Evolutionary conservation across 129 eudicot species (phyloP).

Genomic region (Centella asiatica): DNA sequence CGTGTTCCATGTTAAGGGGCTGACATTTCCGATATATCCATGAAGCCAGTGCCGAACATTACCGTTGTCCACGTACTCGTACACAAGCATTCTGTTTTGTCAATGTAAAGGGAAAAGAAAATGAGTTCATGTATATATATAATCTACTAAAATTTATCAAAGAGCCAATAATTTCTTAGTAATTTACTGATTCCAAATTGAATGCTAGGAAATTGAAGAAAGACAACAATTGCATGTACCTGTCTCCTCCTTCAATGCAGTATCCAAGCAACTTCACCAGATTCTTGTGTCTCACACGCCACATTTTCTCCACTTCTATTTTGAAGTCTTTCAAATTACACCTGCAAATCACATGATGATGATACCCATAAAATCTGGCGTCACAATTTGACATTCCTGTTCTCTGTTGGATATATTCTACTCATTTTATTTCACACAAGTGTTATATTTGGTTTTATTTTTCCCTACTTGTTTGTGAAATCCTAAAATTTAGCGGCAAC

Average conservation of each 20-base stretch:
- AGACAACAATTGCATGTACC: constrained; percentile 17
- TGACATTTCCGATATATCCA: constrained; percentile 13
- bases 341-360: constrained; percentile 14
- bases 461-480: too few species aligned
- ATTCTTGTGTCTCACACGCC: constrained; percentile 42
- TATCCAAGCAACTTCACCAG: constrained; percentile 49
- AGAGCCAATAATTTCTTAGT: neutral
- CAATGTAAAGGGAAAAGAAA: neutral
- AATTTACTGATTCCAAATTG: too few species aligned
- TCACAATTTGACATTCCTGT: neutral
- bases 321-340: constrained; percentile 21
- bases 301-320: constrained; percentile 34
- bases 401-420: too few species aligned
- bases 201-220: neutral
- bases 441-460: too few species aligned
- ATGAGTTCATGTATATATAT: neutral
- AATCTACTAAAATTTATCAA: neutral
- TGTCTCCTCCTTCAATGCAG: constrained; percentile 31
- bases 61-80: constrained; percentile 51
- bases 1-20: constrained; percentile 42
- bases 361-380: neutral
- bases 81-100: constrained; percentile 39
- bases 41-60: constrained; percentile 46
- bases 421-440: too few species aligned
- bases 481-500: too few species aligned